These are phyloP conservation scores for Andrographis paniculata DNA, from an alignment of 305 asterid genomes.

Conservation along the genomic window DNA sequence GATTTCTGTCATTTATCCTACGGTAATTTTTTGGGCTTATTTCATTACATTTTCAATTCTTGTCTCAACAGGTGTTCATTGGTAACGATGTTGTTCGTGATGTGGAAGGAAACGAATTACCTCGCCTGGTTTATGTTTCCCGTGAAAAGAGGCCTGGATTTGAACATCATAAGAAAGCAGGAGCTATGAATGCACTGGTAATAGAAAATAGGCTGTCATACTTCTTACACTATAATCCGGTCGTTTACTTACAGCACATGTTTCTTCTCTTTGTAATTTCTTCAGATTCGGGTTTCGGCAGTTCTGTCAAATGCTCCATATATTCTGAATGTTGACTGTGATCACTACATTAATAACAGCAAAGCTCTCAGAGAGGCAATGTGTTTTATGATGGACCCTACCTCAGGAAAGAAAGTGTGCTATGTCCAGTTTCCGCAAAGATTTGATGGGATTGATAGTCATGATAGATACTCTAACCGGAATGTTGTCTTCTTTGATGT, in stretches of 20 bases:
- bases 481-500: slow-evolving; percentile 69
- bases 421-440: slow-evolving; percentile 73
- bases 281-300: slow-evolving; percentile 59
- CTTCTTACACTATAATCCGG: not conserved
- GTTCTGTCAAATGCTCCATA: slow-evolving; percentile 64
- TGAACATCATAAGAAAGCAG: slow-evolving; percentile 74
- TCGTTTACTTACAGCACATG: not conserved
- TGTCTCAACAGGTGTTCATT: slow-evolving; percentile 39
- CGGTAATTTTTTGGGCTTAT: not conserved
- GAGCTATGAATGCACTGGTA: slow-evolving; percentile 79
- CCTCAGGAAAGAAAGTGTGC: slow-evolving; percentile 56
- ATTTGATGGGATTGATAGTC: slow-evolving; percentile 67
- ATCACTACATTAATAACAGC: slow-evolving; percentile 70
- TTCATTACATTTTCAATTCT: slow-evolving; percentile 3
- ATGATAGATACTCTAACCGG: slow-evolving; percentile 63
- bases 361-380: slow-evolving; percentile 67
- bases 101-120: slow-evolving; percentile 46
- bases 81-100: slow-evolving; percentile 50
- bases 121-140: slow-evolving; percentile 57
- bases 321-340: slow-evolving; percentile 65
- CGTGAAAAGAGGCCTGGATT: slow-evolving; percentile 77
- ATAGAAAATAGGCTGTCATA: not conserved
- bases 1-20: not conserved
- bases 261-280: not conserved
- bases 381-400: slow-evolving; percentile 85